Percentiles rank a stretch among this genome's conserved stretches.
phyloP scores from a whole-genome alignment of 1,139 yeast species.

The Pichia sp. region DNA sequence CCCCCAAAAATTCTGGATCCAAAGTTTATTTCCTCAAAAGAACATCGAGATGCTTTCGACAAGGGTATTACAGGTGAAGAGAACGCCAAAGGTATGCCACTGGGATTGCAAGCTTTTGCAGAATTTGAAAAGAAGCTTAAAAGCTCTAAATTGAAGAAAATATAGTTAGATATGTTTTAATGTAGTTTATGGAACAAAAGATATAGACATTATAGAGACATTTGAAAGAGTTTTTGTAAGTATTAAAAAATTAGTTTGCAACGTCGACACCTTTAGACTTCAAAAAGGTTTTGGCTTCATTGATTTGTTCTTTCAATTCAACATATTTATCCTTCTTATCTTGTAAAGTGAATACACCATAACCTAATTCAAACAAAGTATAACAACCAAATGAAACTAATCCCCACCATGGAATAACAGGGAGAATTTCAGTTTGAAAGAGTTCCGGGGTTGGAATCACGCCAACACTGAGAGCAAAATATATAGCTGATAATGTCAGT shows the following conservation, averaged over 20 bases:
- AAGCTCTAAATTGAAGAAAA: slow-evolving; percentile 29
- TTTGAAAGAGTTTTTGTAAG: no score
- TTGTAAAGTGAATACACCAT: slow-evolving; percentile 63
- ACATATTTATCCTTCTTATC: slow-evolving; percentile 64
- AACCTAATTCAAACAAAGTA: slow-evolving; percentile 36
- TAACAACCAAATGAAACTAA: slow-evolving; percentile 65
- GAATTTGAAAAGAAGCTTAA: slow-evolving; percentile 60
- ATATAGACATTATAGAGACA: no score
- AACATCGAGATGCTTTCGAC: neutral
- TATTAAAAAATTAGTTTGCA: no score
- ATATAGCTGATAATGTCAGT: slow-evolving; percentile 42
- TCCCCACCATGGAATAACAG: slow-evolving; percentile 65
- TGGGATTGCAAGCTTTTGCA: slow-evolving; percentile 73
- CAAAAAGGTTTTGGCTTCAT: slow-evolving; percentile 56
- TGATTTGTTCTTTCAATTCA: slow-evolving; percentile 57
- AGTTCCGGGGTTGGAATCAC: slow-evolving; percentile 47
- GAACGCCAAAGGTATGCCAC: slow-evolving; percentile 46
- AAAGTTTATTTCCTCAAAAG: slow-evolving; percentile 31
- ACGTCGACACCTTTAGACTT: slow-evolving; percentile 44
- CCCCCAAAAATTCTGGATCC: slow-evolving; percentile 41
- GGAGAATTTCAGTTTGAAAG: slow-evolving; percentile 49
- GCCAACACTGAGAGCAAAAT: slow-evolving; percentile 45
- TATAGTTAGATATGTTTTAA: neutral
- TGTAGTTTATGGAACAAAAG: no score
- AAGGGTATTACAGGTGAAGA: slow-evolving; percentile 30